Conservation (phyloP, 2,329 filamentous ascomycete species). For the Pseudogymnoascus sp. region DNA sequence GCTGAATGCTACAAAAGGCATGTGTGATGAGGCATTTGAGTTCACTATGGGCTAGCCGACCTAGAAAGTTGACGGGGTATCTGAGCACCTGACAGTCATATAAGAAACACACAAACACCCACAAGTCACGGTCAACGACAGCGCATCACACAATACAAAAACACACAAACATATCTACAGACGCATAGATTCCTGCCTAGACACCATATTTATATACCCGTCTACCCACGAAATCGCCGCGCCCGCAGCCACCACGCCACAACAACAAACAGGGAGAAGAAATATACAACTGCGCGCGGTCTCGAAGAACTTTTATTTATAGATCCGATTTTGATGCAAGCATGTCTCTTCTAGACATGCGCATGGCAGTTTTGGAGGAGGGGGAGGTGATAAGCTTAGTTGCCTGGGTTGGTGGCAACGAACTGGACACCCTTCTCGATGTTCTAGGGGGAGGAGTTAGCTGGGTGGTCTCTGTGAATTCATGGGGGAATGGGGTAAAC, state of each 20-base stretch:
- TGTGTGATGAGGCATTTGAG: not conserved
- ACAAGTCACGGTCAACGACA: not conserved
- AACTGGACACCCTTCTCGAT: constrained; percentile 79
- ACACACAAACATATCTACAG: not conserved
- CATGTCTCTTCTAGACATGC: constrained; percentile 8
- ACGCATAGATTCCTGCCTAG: constrained; percentile 8
- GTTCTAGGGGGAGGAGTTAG: constrained; percentile 53
- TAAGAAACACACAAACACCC: not conserved
- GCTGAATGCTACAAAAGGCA: not conserved
- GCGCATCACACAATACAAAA: not conserved
- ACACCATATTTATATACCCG: constrained; percentile 8
- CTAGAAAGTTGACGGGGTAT: not conserved
- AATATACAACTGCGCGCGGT: constrained; percentile 3
- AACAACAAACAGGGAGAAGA: constrained; percentile 4
- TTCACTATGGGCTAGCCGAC: not conserved
- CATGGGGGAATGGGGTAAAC: not conserved
- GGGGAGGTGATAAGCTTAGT: constrained; percentile 36
- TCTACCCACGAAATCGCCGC: constrained; percentile 3
- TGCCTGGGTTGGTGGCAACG: constrained; percentile 51
- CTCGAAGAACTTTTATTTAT: constrained; percentile 3
- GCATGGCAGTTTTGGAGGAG: not conserved
- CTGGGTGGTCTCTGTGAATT: not conserved
- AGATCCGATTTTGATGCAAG: not conserved
- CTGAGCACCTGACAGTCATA: not conserved
- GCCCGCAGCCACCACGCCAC: not conserved